Percentiles rank a stretch among this genome's conserved stretches.
phyloP scores from a whole-genome alignment of 2,329 filamentous ascomycete genomes.

The Zasmidium cellare region DNA sequence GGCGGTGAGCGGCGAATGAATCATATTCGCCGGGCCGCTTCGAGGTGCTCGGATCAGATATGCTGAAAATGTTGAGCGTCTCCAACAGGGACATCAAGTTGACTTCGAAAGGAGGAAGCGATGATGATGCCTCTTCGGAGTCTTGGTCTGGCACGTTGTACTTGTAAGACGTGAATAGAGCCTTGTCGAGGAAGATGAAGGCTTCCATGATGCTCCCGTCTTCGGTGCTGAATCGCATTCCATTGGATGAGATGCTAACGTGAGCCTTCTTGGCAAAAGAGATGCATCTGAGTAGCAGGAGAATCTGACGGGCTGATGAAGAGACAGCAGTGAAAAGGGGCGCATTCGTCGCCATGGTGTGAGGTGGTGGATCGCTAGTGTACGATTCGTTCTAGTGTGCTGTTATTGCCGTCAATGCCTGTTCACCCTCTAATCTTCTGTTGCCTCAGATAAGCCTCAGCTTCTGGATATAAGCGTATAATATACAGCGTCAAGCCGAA shows the following conservation, averaged over 20 bases:
- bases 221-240: constrained; percentile 83
- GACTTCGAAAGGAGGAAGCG: constrained; percentile 76
- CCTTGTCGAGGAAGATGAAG: constrained; percentile 81
- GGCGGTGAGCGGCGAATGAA: constrained; percentile 38
- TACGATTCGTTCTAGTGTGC: background rate
- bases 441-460: background rate
- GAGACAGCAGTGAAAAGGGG: constrained; percentile 74
- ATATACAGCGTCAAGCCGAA: constrained; percentile 16
- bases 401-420: background rate
- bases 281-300: constrained; percentile 64
- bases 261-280: constrained; percentile 60
- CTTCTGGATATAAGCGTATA: constrained; percentile 3
- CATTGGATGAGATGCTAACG: constrained; percentile 80
- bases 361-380: background rate
- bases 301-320: constrained; percentile 74
- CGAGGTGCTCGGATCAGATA: constrained; percentile 47
- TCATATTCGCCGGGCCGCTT: constrained; percentile 40
- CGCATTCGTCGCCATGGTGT: constrained; percentile 39
- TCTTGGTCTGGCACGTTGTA: constrained; percentile 57
- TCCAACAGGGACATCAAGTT: constrained; percentile 85
- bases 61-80: constrained; percentile 90
- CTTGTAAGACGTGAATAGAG: constrained; percentile 82
- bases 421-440: background rate
- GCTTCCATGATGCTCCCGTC: constrained; percentile 89
- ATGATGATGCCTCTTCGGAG: constrained; percentile 38